Conservation (phyloP, 192 early-diverging fungal genomes). For the Linnemannia exigua region DNA sequence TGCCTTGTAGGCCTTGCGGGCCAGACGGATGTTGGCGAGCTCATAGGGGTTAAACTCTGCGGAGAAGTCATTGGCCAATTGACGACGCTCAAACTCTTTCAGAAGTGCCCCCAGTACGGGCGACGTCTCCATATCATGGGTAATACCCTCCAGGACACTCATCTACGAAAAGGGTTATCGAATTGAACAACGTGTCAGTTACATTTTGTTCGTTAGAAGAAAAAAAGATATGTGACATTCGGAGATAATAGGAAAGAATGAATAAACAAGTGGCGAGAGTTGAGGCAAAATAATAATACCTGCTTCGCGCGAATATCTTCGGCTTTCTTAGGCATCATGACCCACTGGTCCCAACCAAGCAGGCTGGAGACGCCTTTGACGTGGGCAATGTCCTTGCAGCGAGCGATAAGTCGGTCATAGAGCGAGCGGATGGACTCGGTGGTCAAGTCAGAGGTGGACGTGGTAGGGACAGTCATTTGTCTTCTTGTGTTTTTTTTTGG, state of each 20-base stretch:
- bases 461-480: slow-evolving; percentile 49
- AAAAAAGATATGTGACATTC: no score
- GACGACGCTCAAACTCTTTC: slow-evolving; percentile 33
- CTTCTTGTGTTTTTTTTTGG: no score
- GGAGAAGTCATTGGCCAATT: slow-evolving; percentile 13
- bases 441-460: slow-evolving; percentile 32
- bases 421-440: slow-evolving; percentile 42
- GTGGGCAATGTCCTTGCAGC: slow-evolving; percentile 29
- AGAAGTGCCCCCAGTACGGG: slow-evolving; percentile 44
- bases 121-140: slow-evolving; percentile 34
- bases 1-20: slow-evolving; percentile 20
- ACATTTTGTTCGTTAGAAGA: no score
- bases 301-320: slow-evolving; percentile 32
- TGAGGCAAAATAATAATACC: no score
- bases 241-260: no score
- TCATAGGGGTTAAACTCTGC: slow-evolving; percentile 43
- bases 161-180: slow-evolving; percentile 15
- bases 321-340: slow-evolving; percentile 57
- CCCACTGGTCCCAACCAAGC: slow-evolving; percentile 54
- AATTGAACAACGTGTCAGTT: no score
- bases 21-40: slow-evolving; percentile 47
- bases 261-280: no score
- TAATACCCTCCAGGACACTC: slow-evolving; percentile 32
- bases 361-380: slow-evolving; percentile 27
- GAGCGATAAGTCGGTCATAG: slow-evolving; percentile 33